Percentiles rank a stretch among this genome's conserved stretches.
Conservation (phyloP, 495 filamentous ascomycete genomes). For the Ascodesmis nigricans region DNA sequence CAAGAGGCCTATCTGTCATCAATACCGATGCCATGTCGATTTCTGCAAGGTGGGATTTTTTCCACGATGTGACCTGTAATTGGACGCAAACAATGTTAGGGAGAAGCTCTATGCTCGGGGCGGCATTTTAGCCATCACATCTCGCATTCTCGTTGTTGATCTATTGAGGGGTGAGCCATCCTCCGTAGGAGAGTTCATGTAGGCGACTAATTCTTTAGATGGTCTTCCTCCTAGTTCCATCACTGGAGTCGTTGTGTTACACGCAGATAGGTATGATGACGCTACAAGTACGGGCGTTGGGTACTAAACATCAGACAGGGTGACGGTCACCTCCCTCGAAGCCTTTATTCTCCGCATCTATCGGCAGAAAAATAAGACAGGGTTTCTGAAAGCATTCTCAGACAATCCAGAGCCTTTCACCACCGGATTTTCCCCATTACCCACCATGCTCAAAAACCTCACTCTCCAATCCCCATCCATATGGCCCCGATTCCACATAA, state of each 20-base stretch:
- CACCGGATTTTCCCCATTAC: constrained; percentile 67
- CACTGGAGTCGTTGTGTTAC: constrained; percentile 69
- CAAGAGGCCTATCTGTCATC: constrained; percentile 68
- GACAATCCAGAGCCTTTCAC: constrained; percentile 87
- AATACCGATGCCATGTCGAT: constrained; percentile 89
- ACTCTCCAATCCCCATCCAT: constrained; percentile 74
- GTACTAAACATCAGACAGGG: constrained; percentile 24
- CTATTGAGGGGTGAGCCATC: constrained; percentile 42
- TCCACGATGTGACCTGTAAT: background rate
- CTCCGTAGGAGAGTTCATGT: background rate
- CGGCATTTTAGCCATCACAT: constrained; percentile 90
- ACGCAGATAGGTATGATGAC: constrained; percentile 46
- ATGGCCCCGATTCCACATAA: constrained; percentile 89
- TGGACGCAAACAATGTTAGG: constrained; percentile 23
- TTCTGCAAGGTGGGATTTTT: constrained; percentile 32
- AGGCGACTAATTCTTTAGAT: background rate
- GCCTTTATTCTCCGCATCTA: constrained; percentile 91
- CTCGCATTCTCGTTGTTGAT: constrained; percentile 83
- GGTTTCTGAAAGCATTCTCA: constrained; percentile 92
- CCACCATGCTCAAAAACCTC: constrained; percentile 78
- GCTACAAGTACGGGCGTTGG: background rate
- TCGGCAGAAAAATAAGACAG: constrained; percentile 73
- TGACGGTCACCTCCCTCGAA: constrained; percentile 72
- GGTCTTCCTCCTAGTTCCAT: constrained; percentile 41
- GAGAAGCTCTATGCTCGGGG: constrained; percentile 78